Base-by-base conservation (phyloP, 2,329 filamentous ascomycete species). In the Beauveria asiatica region DNA sequence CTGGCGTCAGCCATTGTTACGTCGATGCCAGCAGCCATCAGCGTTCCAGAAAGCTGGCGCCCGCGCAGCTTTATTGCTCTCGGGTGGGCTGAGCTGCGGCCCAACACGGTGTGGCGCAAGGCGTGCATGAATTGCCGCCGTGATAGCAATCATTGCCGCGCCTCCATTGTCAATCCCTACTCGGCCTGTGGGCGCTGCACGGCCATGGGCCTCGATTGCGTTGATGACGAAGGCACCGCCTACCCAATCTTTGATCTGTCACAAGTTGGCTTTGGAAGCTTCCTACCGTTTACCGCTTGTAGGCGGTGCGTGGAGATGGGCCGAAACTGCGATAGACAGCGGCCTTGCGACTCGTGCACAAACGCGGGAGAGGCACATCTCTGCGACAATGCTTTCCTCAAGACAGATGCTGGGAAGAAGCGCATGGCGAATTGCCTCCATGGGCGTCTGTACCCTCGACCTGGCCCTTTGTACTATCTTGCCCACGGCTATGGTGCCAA, bases 321-420 rank as follows among this genome's bases (percentile, higher is more conserved):
- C 3, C 51, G 67, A 1, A 65, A 67, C 56, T 76, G 74, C 61
- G 74, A 76, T 52, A 68, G 70, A 1, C 72, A 73, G 57, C 67
- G 73, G 21, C 74, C 74, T 1, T 76, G 74, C 59, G 71, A 75
- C 55, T 71, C 67, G 4, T 76, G 74, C 64, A 59, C 62, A 11
- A 21, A 56, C 8, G 39, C 60, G 21, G 63, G 58, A 3, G 61
- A 65, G 9, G 66, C 66, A 17, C 63, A 67, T 16, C 23, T n/a
- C 6, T 65, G 57, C 33, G 61, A 61, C 5, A 59, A 55, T n/a
- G 44, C 62, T 21, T 65, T 64, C 11, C 66, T 64, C 8, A 55
- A 65, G 16, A 57, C 57, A 9, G 25, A 53, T 0, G 2, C 5
- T 2, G 61, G 44, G 5, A 61, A 60, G 10, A 49, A 39, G 16